phyloP scores from a whole-genome alignment of 2,329 filamentous ascomycete species.

The Arachnomyces sp. region DNA sequence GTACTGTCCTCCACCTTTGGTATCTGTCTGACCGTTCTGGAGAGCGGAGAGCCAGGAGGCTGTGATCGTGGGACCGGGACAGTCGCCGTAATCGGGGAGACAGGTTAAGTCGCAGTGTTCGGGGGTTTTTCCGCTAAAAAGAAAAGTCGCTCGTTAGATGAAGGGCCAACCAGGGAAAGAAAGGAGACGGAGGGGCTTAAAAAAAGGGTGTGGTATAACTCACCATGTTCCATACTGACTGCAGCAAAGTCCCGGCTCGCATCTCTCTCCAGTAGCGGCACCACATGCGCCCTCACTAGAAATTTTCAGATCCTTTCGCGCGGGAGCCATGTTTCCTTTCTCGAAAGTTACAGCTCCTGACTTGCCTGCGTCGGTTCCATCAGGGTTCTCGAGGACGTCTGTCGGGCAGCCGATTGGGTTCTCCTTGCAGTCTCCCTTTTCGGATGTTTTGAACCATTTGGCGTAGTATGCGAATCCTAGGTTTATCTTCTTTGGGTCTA shows the following conservation, averaged over 20 bases:
- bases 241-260: slow-evolving; percentile 26
- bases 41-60: slow-evolving; percentile 53
- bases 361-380: slow-evolving; percentile 53
- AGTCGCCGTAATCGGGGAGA: slow-evolving; percentile 32
- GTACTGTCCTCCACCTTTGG: slow-evolving; percentile 55
- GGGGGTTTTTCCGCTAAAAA: slow-evolving; percentile 23
- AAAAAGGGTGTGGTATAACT: slow-evolving; percentile 3
- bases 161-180: background rate
- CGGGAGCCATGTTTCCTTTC: slow-evolving; percentile 18
- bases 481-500: slow-evolving; percentile 50
- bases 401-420: slow-evolving; percentile 53
- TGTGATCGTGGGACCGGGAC: slow-evolving; percentile 43
- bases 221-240: slow-evolving; percentile 32
- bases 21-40: slow-evolving; percentile 49
- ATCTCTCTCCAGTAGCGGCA: slow-evolving; percentile 20
- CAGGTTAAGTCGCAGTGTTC: slow-evolving; percentile 28
- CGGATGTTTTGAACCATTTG: slow-evolving; percentile 57
- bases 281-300: slow-evolving; percentile 29
- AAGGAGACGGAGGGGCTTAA: background rate
- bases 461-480: slow-evolving; percentile 63
- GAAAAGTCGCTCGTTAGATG: slow-evolving; percentile 3
- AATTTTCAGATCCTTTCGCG: slow-evolving; percentile 19
- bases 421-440: slow-evolving; percentile 38
- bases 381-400: slow-evolving; percentile 51
- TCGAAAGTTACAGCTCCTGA: slow-evolving; percentile 46